Base-by-base conservation (phyloP, 805 yeast species). In the Wickerhamiella sorbophila region DNA sequence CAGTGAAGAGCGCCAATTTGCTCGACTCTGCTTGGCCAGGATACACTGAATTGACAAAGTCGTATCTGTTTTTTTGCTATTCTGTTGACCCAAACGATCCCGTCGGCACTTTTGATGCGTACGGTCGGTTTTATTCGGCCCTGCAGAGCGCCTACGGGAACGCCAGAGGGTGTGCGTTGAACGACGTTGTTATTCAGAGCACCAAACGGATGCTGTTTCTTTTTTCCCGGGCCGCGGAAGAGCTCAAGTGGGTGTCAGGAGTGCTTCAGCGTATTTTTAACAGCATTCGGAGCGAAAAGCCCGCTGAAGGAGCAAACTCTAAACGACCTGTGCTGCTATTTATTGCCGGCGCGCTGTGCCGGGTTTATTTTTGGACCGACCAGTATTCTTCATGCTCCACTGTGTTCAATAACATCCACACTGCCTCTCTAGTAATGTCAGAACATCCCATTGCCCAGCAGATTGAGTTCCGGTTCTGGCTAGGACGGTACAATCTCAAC, bases 401-500 rank as follows among this genome's bases (percentile, higher is more conserved):
- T 76, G 61, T 84, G 87, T 57, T 94, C 93, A 17, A 91, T 87
- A 68, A 83, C 88, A 48, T 84, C 66, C 33, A 84, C 72, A 5
- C 51, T 1, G 48, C 39, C 8, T 21, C 24, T 12, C 18, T 43
- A 15, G 18, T 22, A n/a, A n/a, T 48, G 31, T 32, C 45, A 8
- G 31, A 41, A 10, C 46, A 42, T 33, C 47, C 51, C 4, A 21
- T 46, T 15, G 33, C 45, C 27, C 49, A 53, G 42, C 53, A 48
- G 33, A 53, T 56, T 35, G 54, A 55, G 50, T 48, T 50, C 47
- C 40, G 56, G 38, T 49, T 47, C 48, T 43, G 55, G 52, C 43
- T 51, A 18, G 55, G 59, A 3, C 64, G 73, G 35, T 79, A 39
- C 43, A 31, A 26, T 14, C 37, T 53, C 5, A 40, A 43, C 40